These are phyloP conservation scores for Alternaria panax DNA, from an alignment of 2,329 filamentous ascomycete genomes.

Conservation along the genomic window DNA sequence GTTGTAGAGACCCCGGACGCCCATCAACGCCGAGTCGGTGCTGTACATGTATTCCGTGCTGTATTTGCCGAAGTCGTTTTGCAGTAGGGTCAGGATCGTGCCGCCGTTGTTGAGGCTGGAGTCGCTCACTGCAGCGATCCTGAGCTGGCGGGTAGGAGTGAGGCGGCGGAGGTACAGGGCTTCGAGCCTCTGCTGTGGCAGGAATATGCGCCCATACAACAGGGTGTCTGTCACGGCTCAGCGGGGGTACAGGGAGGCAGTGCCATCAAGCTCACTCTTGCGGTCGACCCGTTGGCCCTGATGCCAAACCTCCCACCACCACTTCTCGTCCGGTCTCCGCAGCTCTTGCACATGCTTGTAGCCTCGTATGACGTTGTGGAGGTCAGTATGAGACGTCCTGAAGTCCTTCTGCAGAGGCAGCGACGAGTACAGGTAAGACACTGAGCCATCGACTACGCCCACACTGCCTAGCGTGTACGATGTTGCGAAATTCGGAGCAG, in stretches of 20 bases:
- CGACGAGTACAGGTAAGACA: constrained; percentile 95
- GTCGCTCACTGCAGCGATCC: constrained; percentile 80
- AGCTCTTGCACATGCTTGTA: constrained; percentile 81
- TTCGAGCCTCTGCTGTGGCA: constrained; percentile 85
- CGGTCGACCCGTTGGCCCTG: constrained; percentile 58
- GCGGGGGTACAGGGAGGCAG: constrained; percentile 15
- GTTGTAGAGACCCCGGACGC: constrained; percentile 90
- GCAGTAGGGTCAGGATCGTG: constrained; percentile 74
- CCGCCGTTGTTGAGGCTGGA: constrained; percentile 76
- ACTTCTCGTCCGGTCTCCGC: constrained; percentile 58
- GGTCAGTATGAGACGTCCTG: constrained; percentile 76
- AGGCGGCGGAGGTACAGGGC: constrained; percentile 82
- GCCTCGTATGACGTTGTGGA: constrained; percentile 79
- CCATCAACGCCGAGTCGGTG: constrained; percentile 88
- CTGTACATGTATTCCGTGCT: constrained; percentile 90
- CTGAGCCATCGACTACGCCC: constrained; percentile 92
- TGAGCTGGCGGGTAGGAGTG: constrained; percentile 78
- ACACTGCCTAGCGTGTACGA: constrained; percentile 90
- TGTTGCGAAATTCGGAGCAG: constrained; percentile 90
- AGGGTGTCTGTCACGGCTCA: constrained; percentile 60
- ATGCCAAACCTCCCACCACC: constrained; percentile 64
- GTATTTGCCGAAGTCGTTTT: constrained; percentile 87
- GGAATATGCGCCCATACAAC: constrained; percentile 79
- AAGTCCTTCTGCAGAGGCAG: constrained; percentile 73
- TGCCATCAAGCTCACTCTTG: constrained; percentile 49